Evolutionary conservation across 192 early-diverging fungal species (phyloP).

Genomic region (Coemansia sp.): DNA sequence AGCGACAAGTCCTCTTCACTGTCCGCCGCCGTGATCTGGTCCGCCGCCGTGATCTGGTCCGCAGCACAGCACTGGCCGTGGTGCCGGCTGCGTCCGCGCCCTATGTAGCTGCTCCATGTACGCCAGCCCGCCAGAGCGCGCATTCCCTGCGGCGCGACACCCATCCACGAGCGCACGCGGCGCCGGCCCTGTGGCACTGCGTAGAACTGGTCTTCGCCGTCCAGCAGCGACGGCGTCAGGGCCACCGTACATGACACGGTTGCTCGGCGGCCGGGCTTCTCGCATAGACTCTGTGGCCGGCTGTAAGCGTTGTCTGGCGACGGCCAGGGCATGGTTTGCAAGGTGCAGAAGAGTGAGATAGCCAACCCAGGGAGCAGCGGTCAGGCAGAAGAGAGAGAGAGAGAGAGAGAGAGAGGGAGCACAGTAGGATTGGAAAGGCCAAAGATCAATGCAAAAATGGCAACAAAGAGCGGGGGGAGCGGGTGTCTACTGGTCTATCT

Average conservation of each 20-base stretch:
- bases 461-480: background rate
- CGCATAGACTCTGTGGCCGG: no score
- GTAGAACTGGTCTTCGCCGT: no score
- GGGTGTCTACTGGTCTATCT: background rate
- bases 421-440: background rate
- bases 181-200: no score
- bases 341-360: no score
- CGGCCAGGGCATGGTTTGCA: no score
- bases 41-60: background rate
- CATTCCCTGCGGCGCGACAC: no score
- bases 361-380: no score
- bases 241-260: constrained; percentile 21
- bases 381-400: background rate
- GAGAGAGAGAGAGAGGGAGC: background rate
- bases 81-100: background rate
- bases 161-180: no score
- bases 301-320: no score
- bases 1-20: background rate
- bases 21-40: background rate
- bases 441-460: background rate
- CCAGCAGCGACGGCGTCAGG: background rate
- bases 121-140: no score
- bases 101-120: background rate
- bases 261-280: constrained; percentile 4
- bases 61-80: no score